phyloP scores from a whole-genome alignment of 73 alveolate genomes.

The Tetrahymena malaccensis region DNA sequence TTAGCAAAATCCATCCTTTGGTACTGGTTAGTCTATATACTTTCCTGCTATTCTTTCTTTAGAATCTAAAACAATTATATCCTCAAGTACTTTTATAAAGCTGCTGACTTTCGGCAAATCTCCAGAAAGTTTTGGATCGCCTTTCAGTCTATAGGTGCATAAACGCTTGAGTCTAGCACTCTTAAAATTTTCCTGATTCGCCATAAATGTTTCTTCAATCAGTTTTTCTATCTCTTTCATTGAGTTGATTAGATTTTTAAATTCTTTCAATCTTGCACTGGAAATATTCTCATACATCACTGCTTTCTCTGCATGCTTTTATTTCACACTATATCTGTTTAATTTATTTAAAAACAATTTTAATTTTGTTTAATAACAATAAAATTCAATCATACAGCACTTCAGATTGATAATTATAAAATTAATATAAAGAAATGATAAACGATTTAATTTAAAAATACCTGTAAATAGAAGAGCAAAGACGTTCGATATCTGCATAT shows the following conservation, averaged over 20 bases:
- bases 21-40: background rate
- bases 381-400: too few relatives aligned
- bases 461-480: constrained; percentile 44
- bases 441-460: background rate
- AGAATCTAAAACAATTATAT: background rate
- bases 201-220: constrained; percentile 3
- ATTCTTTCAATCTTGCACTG: constrained; percentile 46
- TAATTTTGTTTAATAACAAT: too few relatives aligned
- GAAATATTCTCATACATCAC: constrained; percentile 56
- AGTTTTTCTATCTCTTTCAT: constrained; percentile 20
- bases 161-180: constrained; percentile 16
- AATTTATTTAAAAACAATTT: too few relatives aligned
- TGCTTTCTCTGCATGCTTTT: constrained; percentile 15
- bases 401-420: too few relatives aligned
- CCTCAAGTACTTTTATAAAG: background rate
- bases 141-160: background rate
- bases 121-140: background rate
- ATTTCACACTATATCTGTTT: background rate
- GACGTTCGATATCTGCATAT: constrained; percentile 53
- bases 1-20: background rate
- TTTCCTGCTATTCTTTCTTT: background rate
- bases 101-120: background rate
- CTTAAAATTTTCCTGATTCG: constrained; percentile 21
- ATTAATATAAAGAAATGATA: too few relatives aligned
- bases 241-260: constrained; percentile 21